phyloP scores from a whole-genome alignment of 177 flowering plant species.

The Vitis hybrid region DNA sequence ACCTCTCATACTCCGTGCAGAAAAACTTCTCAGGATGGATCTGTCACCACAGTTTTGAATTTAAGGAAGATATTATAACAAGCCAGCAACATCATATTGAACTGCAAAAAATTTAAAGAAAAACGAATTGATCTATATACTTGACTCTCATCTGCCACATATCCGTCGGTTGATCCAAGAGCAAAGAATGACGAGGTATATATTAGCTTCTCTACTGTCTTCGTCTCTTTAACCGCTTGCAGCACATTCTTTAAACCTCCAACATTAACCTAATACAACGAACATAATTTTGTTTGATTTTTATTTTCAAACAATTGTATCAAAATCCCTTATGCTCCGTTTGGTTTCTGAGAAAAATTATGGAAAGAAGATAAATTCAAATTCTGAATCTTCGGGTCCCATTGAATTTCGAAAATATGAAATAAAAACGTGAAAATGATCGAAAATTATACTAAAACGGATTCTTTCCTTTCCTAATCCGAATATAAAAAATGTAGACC shows the following conservation, averaged over 20 bases:
- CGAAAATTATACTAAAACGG: too few relatives aligned
- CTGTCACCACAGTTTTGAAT: slow-evolving; percentile 27
- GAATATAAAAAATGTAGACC: too few relatives aligned
- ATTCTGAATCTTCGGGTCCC: not conserved
- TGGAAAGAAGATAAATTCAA: not conserved
- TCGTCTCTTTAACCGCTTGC: slow-evolving; percentile 57
- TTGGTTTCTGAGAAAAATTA: not conserved
- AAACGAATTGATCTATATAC: slow-evolving; percentile 23
- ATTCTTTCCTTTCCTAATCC: too few relatives aligned
- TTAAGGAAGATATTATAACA: not conserved
- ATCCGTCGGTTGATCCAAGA: slow-evolving; percentile 83
- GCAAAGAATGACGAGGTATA: slow-evolving; percentile 97
- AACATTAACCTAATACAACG: slow-evolving; percentile 67
- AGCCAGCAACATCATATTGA: not conserved
- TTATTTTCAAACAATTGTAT: not conserved
- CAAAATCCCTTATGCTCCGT: not conserved
- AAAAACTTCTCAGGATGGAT: slow-evolving; percentile 69
- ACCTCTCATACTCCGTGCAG: slow-evolving; percentile 92
- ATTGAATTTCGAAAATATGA: too few relatives aligned
- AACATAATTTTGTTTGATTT: not conserved
- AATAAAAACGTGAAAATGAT: too few relatives aligned
- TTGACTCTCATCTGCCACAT: slow-evolving; percentile 76
- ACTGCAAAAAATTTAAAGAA: not conserved
- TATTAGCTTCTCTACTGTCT: slow-evolving; percentile 63
- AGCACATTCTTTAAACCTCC: slow-evolving; percentile 79